Percentiles rank a stretch among this genome's conserved stretches.
Conservation (phyloP, 2,329 filamentous ascomycete genomes). For the Aspergillus fijiensis region DNA sequence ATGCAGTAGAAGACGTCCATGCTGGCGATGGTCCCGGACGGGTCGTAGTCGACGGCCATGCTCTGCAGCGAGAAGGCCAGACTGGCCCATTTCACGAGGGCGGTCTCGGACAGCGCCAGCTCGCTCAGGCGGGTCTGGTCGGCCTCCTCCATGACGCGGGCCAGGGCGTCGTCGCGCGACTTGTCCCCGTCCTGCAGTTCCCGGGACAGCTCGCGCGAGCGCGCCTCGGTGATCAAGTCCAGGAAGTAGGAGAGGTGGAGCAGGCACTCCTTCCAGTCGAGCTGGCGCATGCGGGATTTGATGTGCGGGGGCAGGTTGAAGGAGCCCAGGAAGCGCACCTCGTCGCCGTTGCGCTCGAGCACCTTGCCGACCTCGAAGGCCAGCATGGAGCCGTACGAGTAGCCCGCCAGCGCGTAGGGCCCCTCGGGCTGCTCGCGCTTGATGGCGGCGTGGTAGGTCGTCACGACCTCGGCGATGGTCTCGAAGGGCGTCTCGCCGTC, state of each 20-base stretch:
- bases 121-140: neutral
- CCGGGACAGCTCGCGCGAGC: neutral
- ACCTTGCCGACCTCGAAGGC: conserved; percentile 4
- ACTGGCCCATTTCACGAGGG: neutral
- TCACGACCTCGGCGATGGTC: neutral
- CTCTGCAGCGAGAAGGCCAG: conserved; percentile 3
- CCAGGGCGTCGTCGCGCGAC: neutral
- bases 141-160: conserved; percentile 1
- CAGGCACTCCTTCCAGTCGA: conserved; percentile 1
- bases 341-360: neutral
- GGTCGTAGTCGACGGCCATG: conserved; percentile 3
- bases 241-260: conserved; percentile 7
- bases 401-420: conserved; percentile 1
- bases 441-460: conserved; percentile 1
- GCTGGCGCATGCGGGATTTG: conserved; percentile 2
- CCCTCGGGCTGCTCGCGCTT: neutral
- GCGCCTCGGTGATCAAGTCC: conserved; percentile 3
- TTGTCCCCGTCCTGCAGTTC: neutral
- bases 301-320: conserved; percentile 4
- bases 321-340: conserved; percentile 3
- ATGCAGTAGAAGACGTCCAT: conserved; percentile 7
- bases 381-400: conserved; percentile 3
- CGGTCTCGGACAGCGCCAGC: neutral
- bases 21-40: neutral
- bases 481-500: conserved; percentile 1